phyloP scores from a whole-genome alignment of 129 eudicot species.

The Apium graveolens region DNA sequence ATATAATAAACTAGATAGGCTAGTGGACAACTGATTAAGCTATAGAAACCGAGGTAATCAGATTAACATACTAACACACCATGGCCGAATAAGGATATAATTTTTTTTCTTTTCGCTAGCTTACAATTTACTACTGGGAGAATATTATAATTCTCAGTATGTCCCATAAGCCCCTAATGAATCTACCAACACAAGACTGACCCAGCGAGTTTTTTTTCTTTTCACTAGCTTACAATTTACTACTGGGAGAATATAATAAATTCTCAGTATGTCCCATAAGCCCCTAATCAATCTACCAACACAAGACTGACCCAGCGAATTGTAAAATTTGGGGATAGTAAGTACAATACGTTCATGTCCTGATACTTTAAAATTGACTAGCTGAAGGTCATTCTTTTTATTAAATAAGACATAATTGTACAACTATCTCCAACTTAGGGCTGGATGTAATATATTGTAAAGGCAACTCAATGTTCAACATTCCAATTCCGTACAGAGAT shows the following conservation, averaged over 20 bases:
- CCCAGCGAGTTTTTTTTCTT: background rate
- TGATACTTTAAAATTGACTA: background rate
- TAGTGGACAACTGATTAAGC: background rate
- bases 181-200: too few relatives aligned
- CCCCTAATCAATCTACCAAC: background rate
- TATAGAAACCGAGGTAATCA: too few relatives aligned
- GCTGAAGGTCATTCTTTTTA: background rate
- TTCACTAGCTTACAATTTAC: background rate
- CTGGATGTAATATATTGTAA: background rate
- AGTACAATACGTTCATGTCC: background rate
- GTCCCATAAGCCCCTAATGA: too few relatives aligned
- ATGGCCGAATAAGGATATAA: background rate
- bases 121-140: background rate
- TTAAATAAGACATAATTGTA: too few relatives aligned
- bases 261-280: background rate
- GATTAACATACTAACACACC: background rate
- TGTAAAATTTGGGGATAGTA: background rate
- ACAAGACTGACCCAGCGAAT: background rate
- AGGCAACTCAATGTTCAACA: background rate
- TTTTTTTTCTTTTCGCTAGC: background rate
- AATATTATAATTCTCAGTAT: background rate
- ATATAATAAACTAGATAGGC: background rate
- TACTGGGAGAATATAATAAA: background rate
- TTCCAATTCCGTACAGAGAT: background rate
- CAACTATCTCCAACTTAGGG: background rate